Conservation (phyloP, 1,284 basidiomycete species). For the Hymenochaete sp. region DNA sequence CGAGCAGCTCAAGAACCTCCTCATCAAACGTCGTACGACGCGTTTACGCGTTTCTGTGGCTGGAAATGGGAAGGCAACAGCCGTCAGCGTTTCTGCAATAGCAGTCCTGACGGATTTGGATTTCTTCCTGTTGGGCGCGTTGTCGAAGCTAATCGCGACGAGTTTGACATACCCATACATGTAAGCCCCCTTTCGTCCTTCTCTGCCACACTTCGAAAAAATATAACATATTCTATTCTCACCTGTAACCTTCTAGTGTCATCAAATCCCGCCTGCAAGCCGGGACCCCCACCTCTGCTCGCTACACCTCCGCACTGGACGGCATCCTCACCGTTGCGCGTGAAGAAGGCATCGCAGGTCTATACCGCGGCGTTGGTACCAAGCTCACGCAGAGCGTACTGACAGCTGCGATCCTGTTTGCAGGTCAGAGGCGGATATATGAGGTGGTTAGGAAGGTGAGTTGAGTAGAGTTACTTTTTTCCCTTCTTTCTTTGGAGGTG, state of each 20-base stretch:
- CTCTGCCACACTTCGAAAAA: constrained; percentile 6
- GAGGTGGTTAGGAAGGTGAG: constrained; percentile 53
- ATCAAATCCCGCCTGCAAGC: constrained; percentile 79
- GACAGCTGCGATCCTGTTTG: constrained; percentile 86
- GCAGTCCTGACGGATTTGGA: constrained; percentile 72
- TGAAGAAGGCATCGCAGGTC: constrained; percentile 70
- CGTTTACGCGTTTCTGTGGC: constrained; percentile 42
- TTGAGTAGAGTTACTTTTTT: background rate
- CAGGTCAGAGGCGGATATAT: constrained; percentile 70
- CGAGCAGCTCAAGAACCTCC: constrained; percentile 78
- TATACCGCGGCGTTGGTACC: constrained; percentile 79
- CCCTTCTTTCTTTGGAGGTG: too few species aligned
- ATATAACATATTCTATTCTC: constrained; percentile 2
- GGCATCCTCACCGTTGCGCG: constrained; percentile 63
- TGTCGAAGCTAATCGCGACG: constrained; percentile 82
- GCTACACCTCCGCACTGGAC: constrained; percentile 65
- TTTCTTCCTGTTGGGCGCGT: constrained; percentile 80
- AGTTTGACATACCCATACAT: constrained; percentile 73
- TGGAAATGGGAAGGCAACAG: constrained; percentile 33
- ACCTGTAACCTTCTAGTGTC: constrained; percentile 39
- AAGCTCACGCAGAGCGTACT: constrained; percentile 87
- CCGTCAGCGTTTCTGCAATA: too few species aligned
- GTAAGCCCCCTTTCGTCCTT: constrained; percentile 31
- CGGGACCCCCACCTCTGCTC: constrained; percentile 51
- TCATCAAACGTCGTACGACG: constrained; percentile 52